Evolutionary conservation across 768 basidiomycete species (phyloP), one percentile per base, ranked within the genome.

Genomic region (Auriculariales sp.): DNA sequence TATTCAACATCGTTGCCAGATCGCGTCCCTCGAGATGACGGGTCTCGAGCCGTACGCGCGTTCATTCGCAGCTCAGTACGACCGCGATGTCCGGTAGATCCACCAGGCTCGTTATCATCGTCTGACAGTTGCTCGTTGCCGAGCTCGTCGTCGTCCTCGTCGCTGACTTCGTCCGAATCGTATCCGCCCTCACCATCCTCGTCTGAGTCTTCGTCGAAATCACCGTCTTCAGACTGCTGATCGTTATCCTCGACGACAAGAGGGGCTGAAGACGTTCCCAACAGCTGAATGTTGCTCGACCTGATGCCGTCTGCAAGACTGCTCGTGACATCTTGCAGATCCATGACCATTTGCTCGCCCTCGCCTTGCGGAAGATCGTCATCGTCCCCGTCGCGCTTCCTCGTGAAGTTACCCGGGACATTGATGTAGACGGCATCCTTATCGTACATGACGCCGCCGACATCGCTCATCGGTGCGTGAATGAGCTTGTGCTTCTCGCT

Each of bases 391-490:
- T 65, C 66, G 55, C 77, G 79, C n/a, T 79, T 81, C 53, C 83
- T 72, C 12, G 88, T 83, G 62, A 99, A 99, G 59, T 77, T 94
- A 1, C 95, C 95, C 11, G 91, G 86, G 9, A 98, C 93, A 62
- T 98, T 98, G 55, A 99, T 83, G 74, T 88, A 99, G 2, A 99
- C 93, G 0, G 92, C 90, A 60, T 98, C 94, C 64, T 97, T 98
- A 69, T 99, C 95, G 61, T 94, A 98, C 66, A 87, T 78, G 49
- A 99, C 79, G 2, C 94, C 95, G 10, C 94, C 94, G 2, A 97
- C 83, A 59, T 97, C 94, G 63, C 92, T 95, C 95, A 99, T 98
- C 1, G 95, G 95, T 14, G 95, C 95, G 62, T 98, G 90, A 1
- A 97, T 79, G 1, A 94, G 67, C 61, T 87, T 93, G 64, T 85